phyloP scores from a whole-genome alignment of 305 asterid species.

The Fraxinus velutina region DNA sequence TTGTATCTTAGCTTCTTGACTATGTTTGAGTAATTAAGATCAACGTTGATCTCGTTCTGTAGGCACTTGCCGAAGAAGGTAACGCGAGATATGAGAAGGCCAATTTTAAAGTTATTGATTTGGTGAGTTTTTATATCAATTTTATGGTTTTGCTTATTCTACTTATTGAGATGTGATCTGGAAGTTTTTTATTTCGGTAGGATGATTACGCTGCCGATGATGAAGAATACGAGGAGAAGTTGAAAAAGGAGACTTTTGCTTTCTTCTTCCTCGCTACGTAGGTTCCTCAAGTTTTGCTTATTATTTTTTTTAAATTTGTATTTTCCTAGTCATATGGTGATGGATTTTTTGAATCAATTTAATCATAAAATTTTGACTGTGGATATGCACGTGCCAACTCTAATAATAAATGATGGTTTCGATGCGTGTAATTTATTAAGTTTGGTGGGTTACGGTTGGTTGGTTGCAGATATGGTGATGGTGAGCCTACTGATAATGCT shows the following conservation, averaged over 20 bases:
- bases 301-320: background rate
- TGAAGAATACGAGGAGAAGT: slow-evolving; percentile 78
- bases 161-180: background rate
- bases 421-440: slow-evolving; percentile 30
- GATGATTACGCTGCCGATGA: slow-evolving; percentile 96
- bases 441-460: slow-evolving; percentile 45
- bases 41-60: slow-evolving; percentile 19
- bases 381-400: slow-evolving; percentile 19
- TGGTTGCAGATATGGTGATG: slow-evolving; percentile 88
- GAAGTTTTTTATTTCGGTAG: slow-evolving; percentile 31
- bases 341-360: background rate
- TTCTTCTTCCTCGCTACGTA: slow-evolving; percentile 96
- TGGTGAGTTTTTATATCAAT: slow-evolving; percentile 44
- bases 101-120: slow-evolving; percentile 62
- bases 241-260: slow-evolving; percentile 69
- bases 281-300: slow-evolving; percentile 26
- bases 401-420: background rate
- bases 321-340: background rate
- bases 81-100: slow-evolving; percentile 90
- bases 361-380: slow-evolving; percentile 6
- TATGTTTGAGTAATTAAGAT: background rate
- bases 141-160: background rate
- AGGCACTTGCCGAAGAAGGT: slow-evolving; percentile 97
- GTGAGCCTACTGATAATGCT: slow-evolving; percentile 98
- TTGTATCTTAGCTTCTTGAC: background rate